Conservation (phyloP, 192 early-diverging fungal species). For the Umbelopsis vinacea region DNA sequence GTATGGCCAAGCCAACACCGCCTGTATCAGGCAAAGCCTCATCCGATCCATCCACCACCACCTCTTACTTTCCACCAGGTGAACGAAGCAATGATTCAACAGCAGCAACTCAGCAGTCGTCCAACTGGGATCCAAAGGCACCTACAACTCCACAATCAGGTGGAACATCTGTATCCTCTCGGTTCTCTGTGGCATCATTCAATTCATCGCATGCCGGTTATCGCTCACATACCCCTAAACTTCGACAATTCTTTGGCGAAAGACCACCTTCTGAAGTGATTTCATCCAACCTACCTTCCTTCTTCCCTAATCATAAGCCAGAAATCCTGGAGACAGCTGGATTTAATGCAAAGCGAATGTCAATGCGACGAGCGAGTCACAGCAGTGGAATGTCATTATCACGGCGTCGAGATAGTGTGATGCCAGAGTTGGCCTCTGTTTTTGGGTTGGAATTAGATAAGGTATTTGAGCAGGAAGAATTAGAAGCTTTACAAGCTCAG, state of each 20-base stretch:
- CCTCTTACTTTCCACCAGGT: not conserved
- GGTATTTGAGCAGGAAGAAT: constrained; percentile 36
- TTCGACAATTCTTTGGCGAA: constrained; percentile 88
- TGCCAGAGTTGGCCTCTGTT: constrained; percentile 43
- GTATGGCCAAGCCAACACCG: not conserved
- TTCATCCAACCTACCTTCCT: constrained; percentile 87
- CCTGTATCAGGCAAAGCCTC: not conserved
- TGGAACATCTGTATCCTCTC: not conserved
- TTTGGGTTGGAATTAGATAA: constrained; percentile 46
- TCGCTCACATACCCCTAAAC: constrained; percentile 44
- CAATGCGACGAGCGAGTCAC: constrained; percentile 22
- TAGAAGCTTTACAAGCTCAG: constrained; percentile 36
- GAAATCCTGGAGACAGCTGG: constrained; percentile 43
- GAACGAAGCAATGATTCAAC: not conserved
- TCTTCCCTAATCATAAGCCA: constrained; percentile 77
- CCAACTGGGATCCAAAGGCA: not conserved
- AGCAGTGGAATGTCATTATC: constrained; percentile 13
- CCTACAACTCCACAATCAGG: constrained; percentile 1
- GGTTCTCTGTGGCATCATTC: constrained; percentile 10
- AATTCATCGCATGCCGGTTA: constrained; percentile 2
- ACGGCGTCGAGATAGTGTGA: constrained; percentile 36
- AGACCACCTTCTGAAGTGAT: constrained; percentile 94
- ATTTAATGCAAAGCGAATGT: constrained; percentile 41
- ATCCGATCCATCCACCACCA: not conserved
- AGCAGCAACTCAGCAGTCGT: not conserved